Evolutionary conservation across 257 asterid species (phyloP), one percentile per base, ranked within the genome.

Genomic region (Parsonsia alboflavescens): DNA sequence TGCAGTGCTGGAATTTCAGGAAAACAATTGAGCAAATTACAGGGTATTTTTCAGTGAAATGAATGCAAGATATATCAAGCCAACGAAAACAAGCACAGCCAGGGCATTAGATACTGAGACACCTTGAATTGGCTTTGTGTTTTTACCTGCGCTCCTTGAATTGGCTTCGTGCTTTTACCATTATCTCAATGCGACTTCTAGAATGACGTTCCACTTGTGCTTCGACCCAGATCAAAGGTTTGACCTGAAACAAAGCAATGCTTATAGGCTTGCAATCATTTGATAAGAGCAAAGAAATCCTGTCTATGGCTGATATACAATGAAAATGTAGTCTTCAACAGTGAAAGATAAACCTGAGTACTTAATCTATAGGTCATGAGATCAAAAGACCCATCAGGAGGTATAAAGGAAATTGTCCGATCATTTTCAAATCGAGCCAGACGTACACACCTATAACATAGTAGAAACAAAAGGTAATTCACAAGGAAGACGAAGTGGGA

Each of bases 351-450:
- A 78, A 95, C 98, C 99, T 95, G 98, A 81, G 98, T 95, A 89
- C 96, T 90, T 72, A 95, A 94, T 86, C 99, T 87, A 83, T 95
- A 95, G 68, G 97, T 95, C 99, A 95, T 95, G 83, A 95, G 98
- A 86, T 95, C 99, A 85, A 95, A 95, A 69, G 98, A 80, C 64
- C 99, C 99, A 87, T 95, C 99, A 62, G 99, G 98, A 78, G 99
- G 99, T 82, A 95, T 79, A 77, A 95, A 95, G 79, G 98, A 88
- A 85, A 95, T 95, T 46, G 99, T 95, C 73, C 99, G 87, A 78
- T 95, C 99, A 76, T 90, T 95, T 76, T 95, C 99, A 75, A 95
- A 95, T 67, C 99, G 91, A 67, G 98, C 88, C 91, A 95, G 89
- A 71, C 99, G 98, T 79, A 95, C 99, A 80, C 99, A 95, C 90